Evolutionary conservation across 2,329 filamentous ascomycete genomes (phyloP).

Genomic region (Cylindrodendrum hubeiense): DNA sequence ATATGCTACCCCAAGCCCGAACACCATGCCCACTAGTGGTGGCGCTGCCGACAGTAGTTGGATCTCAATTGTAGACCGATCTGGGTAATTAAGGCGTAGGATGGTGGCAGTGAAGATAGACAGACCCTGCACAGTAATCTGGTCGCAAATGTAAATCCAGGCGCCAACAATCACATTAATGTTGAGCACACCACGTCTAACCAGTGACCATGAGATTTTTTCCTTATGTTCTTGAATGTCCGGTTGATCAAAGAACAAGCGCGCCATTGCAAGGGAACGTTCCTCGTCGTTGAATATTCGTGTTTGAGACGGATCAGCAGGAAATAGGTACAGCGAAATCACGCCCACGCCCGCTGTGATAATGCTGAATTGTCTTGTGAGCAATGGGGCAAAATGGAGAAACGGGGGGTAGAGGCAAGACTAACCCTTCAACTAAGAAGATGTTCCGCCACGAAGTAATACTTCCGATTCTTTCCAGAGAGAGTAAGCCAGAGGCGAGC

Average conservation of each 20-base stretch:
- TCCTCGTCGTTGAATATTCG: conserved; percentile 66
- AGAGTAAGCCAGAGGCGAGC: conserved; percentile 59
- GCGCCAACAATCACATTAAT: conserved; percentile 43
- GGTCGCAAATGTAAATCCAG: conserved; percentile 67
- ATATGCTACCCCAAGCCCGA: conserved; percentile 42
- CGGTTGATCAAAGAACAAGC: conserved; percentile 54
- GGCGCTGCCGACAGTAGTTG: conserved; percentile 43
- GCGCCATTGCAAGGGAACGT: conserved; percentile 64
- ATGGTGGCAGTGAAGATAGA: conserved; percentile 65
- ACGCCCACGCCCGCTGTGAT: conserved; percentile 63
- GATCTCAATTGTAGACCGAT: conserved; percentile 39
- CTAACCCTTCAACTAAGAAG: conserved; percentile 69
- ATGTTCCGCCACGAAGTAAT: conserved; percentile 67
- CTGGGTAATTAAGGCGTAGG: conserved; percentile 48
- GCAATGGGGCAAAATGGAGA: neutral
- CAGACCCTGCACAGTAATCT: conserved; percentile 69
- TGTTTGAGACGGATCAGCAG: conserved; percentile 60
- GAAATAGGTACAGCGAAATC: conserved; percentile 64
- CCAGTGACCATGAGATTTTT: conserved; percentile 60
- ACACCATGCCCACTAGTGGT: conserved; percentile 39
- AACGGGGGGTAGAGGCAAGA: neutral
- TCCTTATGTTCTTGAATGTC: conserved; percentile 57
- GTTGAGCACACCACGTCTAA: conserved; percentile 63
- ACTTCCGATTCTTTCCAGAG: conserved; percentile 37
- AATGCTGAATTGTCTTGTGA: conserved; percentile 47